Evolutionary conservation across 129 eudicot genomes (phyloP), one percentile per base, ranked within the genome.

Genomic region (Tagetes erecta): DNA sequence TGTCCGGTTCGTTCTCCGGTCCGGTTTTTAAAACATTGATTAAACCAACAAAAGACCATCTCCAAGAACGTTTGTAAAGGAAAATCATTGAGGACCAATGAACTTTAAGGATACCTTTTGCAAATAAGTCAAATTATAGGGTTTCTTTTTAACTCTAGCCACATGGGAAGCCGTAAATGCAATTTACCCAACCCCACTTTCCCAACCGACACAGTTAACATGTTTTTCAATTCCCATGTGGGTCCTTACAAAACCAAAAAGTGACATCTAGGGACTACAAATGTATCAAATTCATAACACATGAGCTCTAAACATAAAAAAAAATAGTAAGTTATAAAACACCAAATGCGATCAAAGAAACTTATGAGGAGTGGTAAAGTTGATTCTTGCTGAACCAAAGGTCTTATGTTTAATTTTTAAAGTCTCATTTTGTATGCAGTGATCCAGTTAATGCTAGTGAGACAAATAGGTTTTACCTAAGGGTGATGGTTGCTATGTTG

Each of bases 151-250:
- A 78, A 71, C 34, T 35, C 38, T 41, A 42, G 38, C 35, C 78
- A 72, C 78, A 72, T 72, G 78, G 51, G 49, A 53, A 52, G 73
- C 11, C 31, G 9, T 79, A 56, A 52, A 79, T 72, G 78, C 27
- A 41, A 53, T 79, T 40, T 37, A 64, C 59, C 41, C 8, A 78
- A 63, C 41, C 2, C 60, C 71, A 71, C 30, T 70, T 27, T 44
- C 35, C 56, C 40, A 53, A 64, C 83, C 83, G 79, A 79, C 83
- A 72, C 6, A 1, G 10, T 47, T 62, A 44, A 59, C 70, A 5
- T 63, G 72, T 40, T 71, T 64, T 72, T 42, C 11, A 42, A 41
- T 51, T 45, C 44, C 31, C 68, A 52, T n/a, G n/a, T 12, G 66
- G 70, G 51, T 72, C 74, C 73, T 72, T 55, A 47, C 35, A 52